Base-by-base conservation (phyloP, 208 protist species). In the Polymyxa betae region DNA sequence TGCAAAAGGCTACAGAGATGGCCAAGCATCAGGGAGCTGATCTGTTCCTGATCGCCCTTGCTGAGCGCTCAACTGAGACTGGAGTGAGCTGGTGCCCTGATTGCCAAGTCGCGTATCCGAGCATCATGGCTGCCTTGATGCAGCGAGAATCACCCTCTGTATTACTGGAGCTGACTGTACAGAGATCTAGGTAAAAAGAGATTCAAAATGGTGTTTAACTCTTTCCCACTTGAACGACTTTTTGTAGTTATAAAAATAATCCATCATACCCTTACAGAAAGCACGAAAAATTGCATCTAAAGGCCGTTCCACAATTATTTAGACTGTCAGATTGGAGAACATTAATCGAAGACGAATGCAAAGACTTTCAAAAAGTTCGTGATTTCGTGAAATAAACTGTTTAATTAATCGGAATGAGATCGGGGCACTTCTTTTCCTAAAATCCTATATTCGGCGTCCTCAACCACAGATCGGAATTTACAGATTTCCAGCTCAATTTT, bases 401-500 rank as follows among this genome's bases (percentile, higher is more conserved):
- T 60, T 29, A 29, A 29, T 60, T 60, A 60, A 60, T 60, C 49
- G 49, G 5, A 29, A 60, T 60, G 49, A 60, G 49, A 5, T 60
- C 24, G 5, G 49, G 12, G 49, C 49, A 24, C 12, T 60, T 29
- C 12, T 60, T 60, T 60, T 60, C 49, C 49, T 60, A 60, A 24
- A 60, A 60, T 5, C 24, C 49, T 5, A 60, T 60, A 29, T 24
- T 60, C 49, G 5, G 49, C 49, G 24, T 60, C 49, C 5, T 60
- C 49, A 60, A 60, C 49, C 5, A 60, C 49, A 29, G 49, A 60
- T 60, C 5, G 5, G 5, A 60, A 24, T 24, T 60, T 60, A 29
- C 12, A 60, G 5, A 82, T 82, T 43, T 82, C 72, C 12, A 82
- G 72, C 35, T 82, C 72, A n/a, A 82, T 43, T 35, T 82, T 82